These are phyloP conservation scores for Paraglomus occultum DNA, from an alignment of 192 early-diverging fungal species.

Conservation along the genomic window DNA sequence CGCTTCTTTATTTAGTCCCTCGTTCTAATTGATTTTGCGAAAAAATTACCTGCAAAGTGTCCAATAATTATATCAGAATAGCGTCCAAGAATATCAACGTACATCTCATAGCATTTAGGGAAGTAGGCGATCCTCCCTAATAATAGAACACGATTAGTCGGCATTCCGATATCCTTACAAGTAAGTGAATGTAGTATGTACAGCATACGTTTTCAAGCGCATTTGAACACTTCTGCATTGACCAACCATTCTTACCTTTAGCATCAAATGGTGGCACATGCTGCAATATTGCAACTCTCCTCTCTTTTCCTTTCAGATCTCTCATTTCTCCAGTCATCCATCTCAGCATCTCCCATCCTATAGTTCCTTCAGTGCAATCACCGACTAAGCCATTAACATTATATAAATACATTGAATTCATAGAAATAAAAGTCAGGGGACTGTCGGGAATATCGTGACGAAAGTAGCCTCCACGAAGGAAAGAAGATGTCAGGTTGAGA, in stretches of 20 bases:
- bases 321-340: slow-evolving; percentile 36
- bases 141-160: background rate
- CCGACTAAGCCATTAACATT: slow-evolving; percentile 29
- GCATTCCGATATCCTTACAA: no score
- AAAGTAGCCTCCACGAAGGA: slow-evolving; percentile 39
- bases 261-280: slow-evolving; percentile 38
- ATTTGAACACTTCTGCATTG: no score
- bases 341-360: slow-evolving; percentile 31
- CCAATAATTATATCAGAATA: slow-evolving; percentile 39
- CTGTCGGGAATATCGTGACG: slow-evolving; percentile 30
- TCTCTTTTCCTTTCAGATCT: slow-evolving; percentile 18
- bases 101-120: slow-evolving; percentile 29
- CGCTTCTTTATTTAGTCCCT: background rate
- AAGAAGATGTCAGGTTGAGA: slow-evolving; percentile 33
- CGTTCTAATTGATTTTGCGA: no score
- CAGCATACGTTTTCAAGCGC: no score
- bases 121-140: slow-evolving; percentile 34
- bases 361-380: slow-evolving; percentile 30
- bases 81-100: slow-evolving; percentile 35
- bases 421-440: background rate
- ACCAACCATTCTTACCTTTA: slow-evolving; percentile 14
- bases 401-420: slow-evolving; percentile 42
- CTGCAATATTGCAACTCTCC: slow-evolving; percentile 32
- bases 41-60: slow-evolving; percentile 38
- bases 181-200: no score